A percentile compares a stretch with the other conserved stretches of the same genome.
Evolutionary conservation across 2,329 filamentous ascomycete genomes (phyloP).

Genomic region (Talaromyces rugulosus): DNA sequence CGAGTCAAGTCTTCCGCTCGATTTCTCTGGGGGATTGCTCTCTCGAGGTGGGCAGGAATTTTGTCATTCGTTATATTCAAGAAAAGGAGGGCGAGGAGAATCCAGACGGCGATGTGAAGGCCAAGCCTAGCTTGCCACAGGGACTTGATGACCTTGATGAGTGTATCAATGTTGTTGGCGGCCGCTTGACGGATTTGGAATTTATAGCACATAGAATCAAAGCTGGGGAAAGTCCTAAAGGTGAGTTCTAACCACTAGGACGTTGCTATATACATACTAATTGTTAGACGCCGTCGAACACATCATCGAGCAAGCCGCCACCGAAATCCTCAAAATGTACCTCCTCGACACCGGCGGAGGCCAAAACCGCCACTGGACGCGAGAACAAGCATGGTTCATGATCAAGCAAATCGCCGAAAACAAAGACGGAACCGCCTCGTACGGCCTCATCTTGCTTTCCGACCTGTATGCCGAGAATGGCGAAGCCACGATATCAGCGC

Average conservation of each 20-base stretch:
- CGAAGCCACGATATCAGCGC: slow-evolving; percentile 70
- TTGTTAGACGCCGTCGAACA: slow-evolving; percentile 68
- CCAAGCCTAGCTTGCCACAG: slow-evolving; percentile 32
- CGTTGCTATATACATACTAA: slow-evolving; percentile 17
- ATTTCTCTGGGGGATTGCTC: slow-evolving; percentile 83
- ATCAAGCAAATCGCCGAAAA: slow-evolving; percentile 72
- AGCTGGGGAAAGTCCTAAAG: slow-evolving; percentile 74
- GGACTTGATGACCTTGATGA: slow-evolving; percentile 71
- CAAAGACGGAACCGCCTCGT: slow-evolving; percentile 59
- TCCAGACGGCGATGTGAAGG: slow-evolving; percentile 28
- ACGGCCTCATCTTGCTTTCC: slow-evolving; percentile 78
- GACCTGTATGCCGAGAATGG: slow-evolving; percentile 70
- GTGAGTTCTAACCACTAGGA: slow-evolving; percentile 21
- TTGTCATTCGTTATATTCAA: slow-evolving; percentile 74
- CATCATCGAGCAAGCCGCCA: slow-evolving; percentile 83
- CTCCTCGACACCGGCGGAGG: slow-evolving; percentile 60
- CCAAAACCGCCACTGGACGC: slow-evolving; percentile 59
- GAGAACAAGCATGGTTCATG: slow-evolving; percentile 85
- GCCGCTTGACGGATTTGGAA: slow-evolving; percentile 91
- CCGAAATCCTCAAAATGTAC: slow-evolving; percentile 91
- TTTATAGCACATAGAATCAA: slow-evolving; percentile 88
- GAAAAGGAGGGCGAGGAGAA: slow-evolving; percentile 29
- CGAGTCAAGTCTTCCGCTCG: slow-evolving; percentile 84
- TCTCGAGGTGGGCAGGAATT: slow-evolving; percentile 80
- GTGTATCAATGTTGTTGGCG: slow-evolving; percentile 78